Base-by-base conservation (phyloP, 768 basidiomycete genomes). In the Tricholoma sp. region DNA sequence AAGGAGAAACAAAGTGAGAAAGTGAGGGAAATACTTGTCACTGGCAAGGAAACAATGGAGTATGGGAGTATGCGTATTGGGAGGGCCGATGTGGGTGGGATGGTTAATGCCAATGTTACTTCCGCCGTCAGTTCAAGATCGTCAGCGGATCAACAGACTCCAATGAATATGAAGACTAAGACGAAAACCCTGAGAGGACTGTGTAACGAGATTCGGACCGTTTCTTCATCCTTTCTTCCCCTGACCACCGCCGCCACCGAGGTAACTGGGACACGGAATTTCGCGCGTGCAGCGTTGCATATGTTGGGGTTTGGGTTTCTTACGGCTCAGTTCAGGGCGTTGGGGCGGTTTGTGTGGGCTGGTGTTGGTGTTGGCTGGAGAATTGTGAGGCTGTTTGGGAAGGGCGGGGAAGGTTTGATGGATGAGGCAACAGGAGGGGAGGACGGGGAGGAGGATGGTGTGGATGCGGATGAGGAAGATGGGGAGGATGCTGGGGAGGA, bases 401-500 rank as follows among this genome's bases (percentile, higher is more conserved):
- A 45, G 51, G 5, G 21, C 12, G 32, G 35, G 18, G 16, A 37
- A 19, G 19, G 0, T 52, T 37, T 52, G 34, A 7, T 9, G 32
- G 19, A n/a, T 4, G 51, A 37, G 3, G 24, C 5, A 27, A 5
- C 5, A 1, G 34, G 37, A 21, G 52, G 19, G 14, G 22, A 11
- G 19, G 21, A 41, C 14, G 41, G 43, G 39, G 57, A 49, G 8
- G 63, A 59, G 10, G 71, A 64, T 2, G 68, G 67, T 8, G 57
- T 41, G 8, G 63, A 59, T 11, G 31, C 8, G 31, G 31, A 11
- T 32, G 31, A 32, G 31, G 14, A 64, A 22, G 72, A 50, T 56
- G 49, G 51, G 18, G 57, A 58, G 35, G 31, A 55, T 45, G 51
- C 61, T 21, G 75, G 76, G 4, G 70, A 64, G 24, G 75, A 76